Base-by-base conservation (phyloP, 2,329 filamentous ascomycete genomes). In the Aspergillus ochraceus region DNA sequence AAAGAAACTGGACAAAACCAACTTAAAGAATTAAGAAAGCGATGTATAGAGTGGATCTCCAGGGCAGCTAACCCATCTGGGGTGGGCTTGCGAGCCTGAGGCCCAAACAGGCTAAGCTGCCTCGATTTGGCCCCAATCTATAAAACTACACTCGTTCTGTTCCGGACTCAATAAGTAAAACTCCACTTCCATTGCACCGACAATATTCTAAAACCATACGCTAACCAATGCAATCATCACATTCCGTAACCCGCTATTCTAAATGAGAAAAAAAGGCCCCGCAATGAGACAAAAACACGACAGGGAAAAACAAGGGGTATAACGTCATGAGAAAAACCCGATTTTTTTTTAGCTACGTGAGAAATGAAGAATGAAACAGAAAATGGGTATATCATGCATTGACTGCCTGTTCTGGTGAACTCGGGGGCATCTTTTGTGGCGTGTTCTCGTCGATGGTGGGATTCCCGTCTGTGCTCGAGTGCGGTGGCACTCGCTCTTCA, bases 391-490 rank as follows among this genome's bases (percentile, higher is more conserved):
- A 36, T 70, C 55, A 73, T 58, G 70, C 71, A 54, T 68, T 64
- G 14, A 73, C 68, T 29, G 70, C 61, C 58, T 73, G 70, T 42
- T 70, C 64, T 32, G 65, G 63, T 29, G 67, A 50, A 51, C 64
- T 70, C 30, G 61, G 58, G 50, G 59, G 60, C 45, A 70, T 50
- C 14, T 62, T 66, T 36, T 67, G 65, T 32, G 66, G 57, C 42
- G 57, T 60, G 19, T 53, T 52, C 30, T 65, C 61, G n/a, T 66
- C 60, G 29, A 64, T 45, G 19, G 50, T 19, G 26, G 32, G 47
- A 24, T 64, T 51, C 17, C 52, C 57, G 19, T 32, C 50, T 14
- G 57, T 24, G 32, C 47, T 50, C 1, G 57, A 51, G 42, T 20
- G 32, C 12, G 58, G 32, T 14, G 58, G 42, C 22, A 54, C 24